A percentile compares a stretch with the other conserved stretches of the same genome.
These are phyloP conservation scores for Xylaria nigripes DNA, from an alignment of 495 filamentous ascomycete genomes.

Conservation along the genomic window DNA sequence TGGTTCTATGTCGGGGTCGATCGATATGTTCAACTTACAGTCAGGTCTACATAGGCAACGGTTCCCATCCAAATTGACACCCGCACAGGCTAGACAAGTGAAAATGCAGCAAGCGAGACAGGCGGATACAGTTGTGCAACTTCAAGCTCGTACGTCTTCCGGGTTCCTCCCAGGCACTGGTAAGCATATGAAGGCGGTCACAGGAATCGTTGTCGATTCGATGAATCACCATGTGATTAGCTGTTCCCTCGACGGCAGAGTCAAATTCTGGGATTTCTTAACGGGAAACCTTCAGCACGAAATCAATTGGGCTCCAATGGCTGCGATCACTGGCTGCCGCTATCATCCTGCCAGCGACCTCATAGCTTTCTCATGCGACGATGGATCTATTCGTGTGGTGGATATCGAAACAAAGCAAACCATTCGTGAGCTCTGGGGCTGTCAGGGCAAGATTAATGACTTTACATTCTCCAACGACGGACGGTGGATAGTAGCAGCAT, in stretches of 20 bases:
- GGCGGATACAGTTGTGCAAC: slow-evolving; percentile 40
- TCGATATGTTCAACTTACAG: slow-evolving; percentile 95
- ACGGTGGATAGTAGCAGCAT: slow-evolving; percentile 85
- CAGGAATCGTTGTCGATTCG: slow-evolving; percentile 74
- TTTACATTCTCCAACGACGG: slow-evolving; percentile 90
- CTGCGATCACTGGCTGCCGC: slow-evolving; percentile 64
- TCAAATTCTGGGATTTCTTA: slow-evolving; percentile 96
- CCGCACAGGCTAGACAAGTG: slow-evolving; percentile 55
- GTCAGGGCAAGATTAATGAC: slow-evolving; percentile 70
- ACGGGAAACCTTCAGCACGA: slow-evolving; percentile 70
- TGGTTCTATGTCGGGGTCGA: slow-evolving; percentile 69
- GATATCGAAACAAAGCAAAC: slow-evolving; percentile 85
- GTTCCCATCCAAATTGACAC: slow-evolving; percentile 65
- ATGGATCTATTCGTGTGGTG: slow-evolving; percentile 77
- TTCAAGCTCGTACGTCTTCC: slow-evolving; percentile 32
- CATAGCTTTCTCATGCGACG: slow-evolving; percentile 82
- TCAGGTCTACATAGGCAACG: slow-evolving; percentile 78
- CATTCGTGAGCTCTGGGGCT: slow-evolving; percentile 89
- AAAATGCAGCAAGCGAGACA: slow-evolving; percentile 46
- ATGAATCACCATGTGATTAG: slow-evolving; percentile 77
- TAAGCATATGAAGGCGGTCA: slow-evolving; percentile 73
- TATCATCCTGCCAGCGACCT: slow-evolving; percentile 78
- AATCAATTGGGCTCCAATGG: slow-evolving; percentile 77
- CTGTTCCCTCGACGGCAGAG: slow-evolving; percentile 81
- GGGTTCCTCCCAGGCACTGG: slow-evolving; percentile 42